Evolutionary conservation across 2,329 filamentous ascomycete genomes (phyloP).

Genomic region (Emergomyces orientalis): DNA sequence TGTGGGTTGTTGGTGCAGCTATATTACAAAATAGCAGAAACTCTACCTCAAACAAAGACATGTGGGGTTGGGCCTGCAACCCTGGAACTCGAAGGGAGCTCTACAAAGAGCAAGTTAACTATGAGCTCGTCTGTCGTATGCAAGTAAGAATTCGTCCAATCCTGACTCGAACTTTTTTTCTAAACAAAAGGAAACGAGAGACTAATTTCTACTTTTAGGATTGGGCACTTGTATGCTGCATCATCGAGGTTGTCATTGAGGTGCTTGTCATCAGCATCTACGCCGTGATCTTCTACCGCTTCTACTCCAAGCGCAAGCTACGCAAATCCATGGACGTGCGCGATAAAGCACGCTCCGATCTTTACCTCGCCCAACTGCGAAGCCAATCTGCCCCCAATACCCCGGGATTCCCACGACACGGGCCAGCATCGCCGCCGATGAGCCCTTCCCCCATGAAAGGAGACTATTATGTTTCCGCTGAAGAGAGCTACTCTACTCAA

Average conservation of each 20-base stretch:
- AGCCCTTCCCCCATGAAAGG: slow-evolving; percentile 26
- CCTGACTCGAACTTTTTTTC: slow-evolving; percentile 8
- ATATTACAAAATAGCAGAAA: slow-evolving; percentile 70
- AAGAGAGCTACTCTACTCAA: slow-evolving; percentile 42
- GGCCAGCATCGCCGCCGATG: slow-evolving; percentile 36
- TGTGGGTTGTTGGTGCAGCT: slow-evolving; percentile 83
- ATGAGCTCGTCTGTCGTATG: slow-evolving; percentile 82
- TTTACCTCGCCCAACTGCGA: slow-evolving; percentile 81
- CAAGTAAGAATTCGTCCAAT: slow-evolving; percentile 45
- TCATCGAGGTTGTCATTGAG: slow-evolving; percentile 93
- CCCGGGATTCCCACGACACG: slow-evolving; percentile 67
- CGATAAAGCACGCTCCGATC: slow-evolving; percentile 85
- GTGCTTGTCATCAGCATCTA: slow-evolving; percentile 87
- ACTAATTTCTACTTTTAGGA: slow-evolving; percentile 50
- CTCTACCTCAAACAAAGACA: slow-evolving; percentile 67
- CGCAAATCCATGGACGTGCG: slow-evolving; percentile 94
- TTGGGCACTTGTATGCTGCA: slow-evolving; percentile 91
- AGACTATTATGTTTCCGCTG: slow-evolving; percentile 42
- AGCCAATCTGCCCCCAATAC: slow-evolving; percentile 90
- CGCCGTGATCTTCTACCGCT: slow-evolving; percentile 90
- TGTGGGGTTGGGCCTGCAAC: slow-evolving; percentile 98
- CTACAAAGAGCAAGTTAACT: slow-evolving; percentile 73
- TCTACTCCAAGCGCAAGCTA: slow-evolving; percentile 91
- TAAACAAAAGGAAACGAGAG: slow-evolving; percentile 15
- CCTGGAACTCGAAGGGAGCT: slow-evolving; percentile 71